Conservation (phyloP, 2,329 filamentous ascomycete species). For the Stemphylium beticola region DNA sequence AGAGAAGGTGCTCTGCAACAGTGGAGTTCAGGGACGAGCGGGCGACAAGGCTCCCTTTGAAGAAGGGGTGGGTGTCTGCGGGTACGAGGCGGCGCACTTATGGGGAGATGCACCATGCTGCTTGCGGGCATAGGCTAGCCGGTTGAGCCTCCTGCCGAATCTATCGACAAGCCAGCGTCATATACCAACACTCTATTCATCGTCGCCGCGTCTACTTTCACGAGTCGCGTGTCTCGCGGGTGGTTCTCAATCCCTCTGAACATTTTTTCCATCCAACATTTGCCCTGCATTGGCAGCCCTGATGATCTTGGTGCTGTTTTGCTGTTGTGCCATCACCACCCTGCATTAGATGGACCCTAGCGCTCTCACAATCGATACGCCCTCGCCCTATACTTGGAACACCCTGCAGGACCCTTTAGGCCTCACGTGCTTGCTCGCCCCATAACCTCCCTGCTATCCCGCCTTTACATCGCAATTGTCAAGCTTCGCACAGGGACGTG, state of each 20-base stretch:
- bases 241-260: background rate
- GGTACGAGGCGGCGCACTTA: conserved; percentile 5
- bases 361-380: conserved; percentile 15
- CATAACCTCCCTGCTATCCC: background rate
- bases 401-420: conserved; percentile 3
- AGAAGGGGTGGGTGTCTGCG: conserved; percentile 6
- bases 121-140: background rate
- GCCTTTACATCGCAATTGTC: background rate
- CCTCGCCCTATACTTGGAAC: conserved; percentile 8
- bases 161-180: background rate
- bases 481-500: background rate
- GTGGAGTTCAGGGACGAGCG: conserved; percentile 1
- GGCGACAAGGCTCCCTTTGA: conserved; percentile 5
- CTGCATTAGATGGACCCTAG: conserved; percentile 3
- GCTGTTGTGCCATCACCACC: conserved; percentile 8
- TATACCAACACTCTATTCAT: background rate
- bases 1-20: background rate
- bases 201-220: background rate
- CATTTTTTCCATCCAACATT: background rate
- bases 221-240: background rate
- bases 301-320: conserved; percentile 2
- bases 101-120: conserved; percentile 3
- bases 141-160: background rate
- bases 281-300: conserved; percentile 2
- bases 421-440: conserved; percentile 6